A percentile compares a stretch with the other conserved stretches of the same genome.
phyloP scores from a whole-genome alignment of 768 basidiomycete genomes.

The Lentinula guzmanii region DNA sequence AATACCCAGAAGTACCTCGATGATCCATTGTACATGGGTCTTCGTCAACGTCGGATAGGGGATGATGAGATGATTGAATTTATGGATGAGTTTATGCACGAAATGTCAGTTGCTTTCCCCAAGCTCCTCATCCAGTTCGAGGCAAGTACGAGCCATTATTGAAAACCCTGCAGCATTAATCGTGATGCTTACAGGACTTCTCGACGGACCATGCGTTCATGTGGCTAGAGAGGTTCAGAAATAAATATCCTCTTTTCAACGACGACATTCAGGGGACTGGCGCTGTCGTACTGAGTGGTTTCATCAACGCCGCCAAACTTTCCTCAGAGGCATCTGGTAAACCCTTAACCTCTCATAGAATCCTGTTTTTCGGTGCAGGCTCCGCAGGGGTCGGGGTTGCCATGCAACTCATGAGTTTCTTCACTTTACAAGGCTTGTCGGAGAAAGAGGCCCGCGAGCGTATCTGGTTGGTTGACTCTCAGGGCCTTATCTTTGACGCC shows the following conservation, averaged over 20 bases:
- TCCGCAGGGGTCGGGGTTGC: conserved; percentile 92
- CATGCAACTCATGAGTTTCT: conserved; percentile 85
- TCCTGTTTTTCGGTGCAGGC: conserved; percentile 94
- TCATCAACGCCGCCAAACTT: conserved; percentile 81
- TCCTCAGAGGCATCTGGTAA: conserved; percentile 48
- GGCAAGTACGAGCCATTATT: conserved; percentile 25
- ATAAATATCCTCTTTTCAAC: conserved; percentile 78
- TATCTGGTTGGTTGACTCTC: conserved; percentile 75
- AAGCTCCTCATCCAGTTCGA: conserved; percentile 85
- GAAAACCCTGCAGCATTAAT: not conserved
- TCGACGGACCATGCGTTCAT: conserved; percentile 88
- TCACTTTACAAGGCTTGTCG: conserved; percentile 65
- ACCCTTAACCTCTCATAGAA: conserved; percentile 71
- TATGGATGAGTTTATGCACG: conserved; percentile 91
- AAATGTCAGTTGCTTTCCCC: conserved; percentile 70
- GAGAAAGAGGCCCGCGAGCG: conserved; percentile 61
- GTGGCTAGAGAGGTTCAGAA: conserved; percentile 72
- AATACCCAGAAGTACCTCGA: conserved; percentile 75
- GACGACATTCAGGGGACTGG: conserved; percentile 92
- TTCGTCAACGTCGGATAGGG: conserved; percentile 59
- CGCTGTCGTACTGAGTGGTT: conserved; percentile 85
- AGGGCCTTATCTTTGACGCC: conserved; percentile 68
- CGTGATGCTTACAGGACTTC: conserved; percentile 56
- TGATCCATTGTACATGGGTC: conserved; percentile 87
- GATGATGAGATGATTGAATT: conserved; percentile 68